phyloP scores from a whole-genome alignment of 148 eudicot genomes.

The Heliosperma pusillum region DNA sequence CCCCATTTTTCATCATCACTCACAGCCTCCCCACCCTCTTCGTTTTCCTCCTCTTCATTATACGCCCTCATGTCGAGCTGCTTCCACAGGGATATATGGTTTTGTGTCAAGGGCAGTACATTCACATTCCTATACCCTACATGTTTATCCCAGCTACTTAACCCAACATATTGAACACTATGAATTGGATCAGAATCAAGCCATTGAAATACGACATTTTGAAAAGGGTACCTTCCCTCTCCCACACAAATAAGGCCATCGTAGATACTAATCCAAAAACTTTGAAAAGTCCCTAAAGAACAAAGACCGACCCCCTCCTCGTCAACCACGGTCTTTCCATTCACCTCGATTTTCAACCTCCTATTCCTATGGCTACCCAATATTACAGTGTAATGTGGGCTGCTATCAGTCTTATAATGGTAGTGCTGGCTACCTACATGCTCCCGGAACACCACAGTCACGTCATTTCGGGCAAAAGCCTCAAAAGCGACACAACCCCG shows the following conservation, averaged over 20 bases:
- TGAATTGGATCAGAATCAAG: constrained; percentile 81
- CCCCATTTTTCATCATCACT: constrained; percentile 57
- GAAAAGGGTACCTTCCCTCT: constrained; percentile 93
- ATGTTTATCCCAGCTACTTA: constrained; percentile 97
- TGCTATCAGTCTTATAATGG: constrained; percentile 85
- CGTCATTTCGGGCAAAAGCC: constrained; percentile 89
- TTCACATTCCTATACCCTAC: constrained; percentile 92
- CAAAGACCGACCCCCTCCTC: constrained; percentile 73
- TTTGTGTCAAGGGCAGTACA: constrained; percentile 72
- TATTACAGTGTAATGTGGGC: constrained; percentile 91
- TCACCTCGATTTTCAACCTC: constrained; percentile 71
- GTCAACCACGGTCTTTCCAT: constrained; percentile 84
- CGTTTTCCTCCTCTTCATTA: constrained; percentile 46
- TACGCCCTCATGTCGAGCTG: constrained; percentile 58
- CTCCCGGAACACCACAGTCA: constrained; percentile 84
- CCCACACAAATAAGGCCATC: constrained; percentile 94
- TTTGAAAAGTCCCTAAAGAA: constrained; percentile 74
- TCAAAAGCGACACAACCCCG: constrained; percentile 92
- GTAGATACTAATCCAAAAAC: constrained; percentile 91
- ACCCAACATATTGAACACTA: constrained; percentile 84
- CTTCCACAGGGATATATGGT: constrained; percentile 84
- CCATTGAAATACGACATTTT: constrained; percentile 91
- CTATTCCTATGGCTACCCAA: constrained; percentile 88
- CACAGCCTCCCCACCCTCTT: constrained; percentile 49
- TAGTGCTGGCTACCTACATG: constrained; percentile 87